Evolutionary conservation across 2,329 filamentous ascomycete genomes (phyloP), one percentile per base, ranked within the genome.

Genomic region (Sporothrix brasiliensis): DNA sequence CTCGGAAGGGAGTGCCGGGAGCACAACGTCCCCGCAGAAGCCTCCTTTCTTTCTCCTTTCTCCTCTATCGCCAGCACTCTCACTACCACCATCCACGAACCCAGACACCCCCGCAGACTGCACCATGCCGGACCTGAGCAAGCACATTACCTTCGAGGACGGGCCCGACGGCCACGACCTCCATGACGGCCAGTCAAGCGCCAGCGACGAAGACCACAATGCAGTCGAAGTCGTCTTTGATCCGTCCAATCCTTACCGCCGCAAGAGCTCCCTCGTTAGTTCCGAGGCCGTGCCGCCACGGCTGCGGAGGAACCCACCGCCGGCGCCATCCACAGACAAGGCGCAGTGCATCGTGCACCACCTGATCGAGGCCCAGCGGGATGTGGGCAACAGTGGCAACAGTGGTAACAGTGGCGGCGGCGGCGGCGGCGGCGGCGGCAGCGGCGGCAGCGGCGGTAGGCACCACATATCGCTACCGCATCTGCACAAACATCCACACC

Each of bases 301-400:
- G 67, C 75, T 81, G 11, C 77, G 76, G 7, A 75, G 77, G 54
- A 78, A 41, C 67, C n/a, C 73, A 70, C 52, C 44, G 4, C 16
- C 41, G 14, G 11, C 41, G 14, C 13, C 41, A 14, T 44, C 63
- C 2, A 47, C 78, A 0, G 72, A 79, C 72, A 83, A 83, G 74
- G 85, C 85, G 14, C 86, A 88, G 75, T 91, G 88, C 74, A 83
- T 90, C 50, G 88, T 91, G 44, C 89, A 91, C 76, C 86, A 89
- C 70, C 83, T 90, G 67, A 82, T 91, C 72, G 87, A 90, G 68
- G 83, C 79, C 61, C 87, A 90, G 76, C 81, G 82, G 69, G 79
- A 77, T 21, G 78, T 73, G 68, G 77, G 77, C 19, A 41, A 54
- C n/a, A 74, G 72, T 67, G 58, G 61, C n/a, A 74, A 72, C 50